A percentile compares a stretch with the other conserved stretches of the same genome.
Evolutionary conservation across 208 protist genomes (phyloP).

Genomic region (Trypanosoma brucei): DNA sequence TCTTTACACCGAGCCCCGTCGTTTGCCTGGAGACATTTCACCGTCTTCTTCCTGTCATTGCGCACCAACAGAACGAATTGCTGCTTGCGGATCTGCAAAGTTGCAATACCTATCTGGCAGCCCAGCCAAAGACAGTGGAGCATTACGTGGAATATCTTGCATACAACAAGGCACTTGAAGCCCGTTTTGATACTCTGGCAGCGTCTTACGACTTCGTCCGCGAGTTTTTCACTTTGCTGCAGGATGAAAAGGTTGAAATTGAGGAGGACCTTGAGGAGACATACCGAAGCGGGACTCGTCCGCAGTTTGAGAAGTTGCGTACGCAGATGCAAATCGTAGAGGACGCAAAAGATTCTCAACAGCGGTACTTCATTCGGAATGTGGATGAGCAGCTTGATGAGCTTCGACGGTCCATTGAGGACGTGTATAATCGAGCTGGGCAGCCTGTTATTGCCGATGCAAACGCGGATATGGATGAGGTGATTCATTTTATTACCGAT

Average conservation of each 20-base stretch:
- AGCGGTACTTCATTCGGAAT: slow-evolving; percentile 88
- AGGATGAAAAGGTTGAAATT: slow-evolving; percentile 87
- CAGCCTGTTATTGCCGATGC: slow-evolving; percentile 88
- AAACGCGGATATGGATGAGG: slow-evolving; percentile 65
- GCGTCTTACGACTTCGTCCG: slow-evolving; percentile 88
- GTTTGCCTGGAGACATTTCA: slow-evolving; percentile 85
- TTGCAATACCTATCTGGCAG: slow-evolving; percentile 74
- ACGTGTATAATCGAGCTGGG: slow-evolving; percentile 77
- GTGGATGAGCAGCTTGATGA: slow-evolving; percentile 92
- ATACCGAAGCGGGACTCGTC: slow-evolving; percentile 87
- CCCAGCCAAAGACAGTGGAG: slow-evolving; percentile 85
- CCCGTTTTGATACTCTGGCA: slow-evolving; percentile 70
- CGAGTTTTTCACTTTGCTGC: slow-evolving; percentile 85
- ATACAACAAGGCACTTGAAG: slow-evolving; percentile 79
- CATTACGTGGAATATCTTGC: slow-evolving; percentile 90
- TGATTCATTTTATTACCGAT: slow-evolving; percentile 78
- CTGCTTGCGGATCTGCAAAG: slow-evolving; percentile 86
- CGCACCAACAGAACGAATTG: slow-evolving; percentile 78
- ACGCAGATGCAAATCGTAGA: slow-evolving; percentile 85
- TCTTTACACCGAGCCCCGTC: slow-evolving; percentile 88
- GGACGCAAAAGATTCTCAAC: slow-evolving; percentile 85
- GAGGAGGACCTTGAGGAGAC: slow-evolving; percentile 87
- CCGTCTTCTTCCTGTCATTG: slow-evolving; percentile 88
- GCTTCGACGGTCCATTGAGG: slow-evolving; percentile 83
- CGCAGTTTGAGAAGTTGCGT: slow-evolving; percentile 90